Evolutionary conservation across 164 flowering plant species (phyloP).

Genomic region (Annona squamosa): DNA sequence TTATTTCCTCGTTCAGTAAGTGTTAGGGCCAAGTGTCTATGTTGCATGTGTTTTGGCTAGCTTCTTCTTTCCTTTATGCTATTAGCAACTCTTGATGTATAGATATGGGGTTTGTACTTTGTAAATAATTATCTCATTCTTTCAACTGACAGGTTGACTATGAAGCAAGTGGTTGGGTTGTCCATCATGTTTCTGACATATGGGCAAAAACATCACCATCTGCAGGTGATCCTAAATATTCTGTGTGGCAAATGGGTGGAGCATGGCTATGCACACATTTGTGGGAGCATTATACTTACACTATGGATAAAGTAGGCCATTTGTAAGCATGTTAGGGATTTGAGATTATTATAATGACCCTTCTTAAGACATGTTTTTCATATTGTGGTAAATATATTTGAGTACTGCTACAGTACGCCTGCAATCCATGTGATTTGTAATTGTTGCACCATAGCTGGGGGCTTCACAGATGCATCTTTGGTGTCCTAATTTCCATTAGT

Average conservation of each 20-base stretch:
- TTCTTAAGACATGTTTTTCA: not conserved
- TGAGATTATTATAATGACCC: not conserved
- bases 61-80: not conserved
- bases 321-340: not conserved
- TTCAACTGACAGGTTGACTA: slow-evolving; percentile 60
- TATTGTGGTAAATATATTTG: not conserved
- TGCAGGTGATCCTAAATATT: slow-evolving; percentile 73
- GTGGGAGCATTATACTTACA: slow-evolving; percentile 86
- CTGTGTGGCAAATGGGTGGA: slow-evolving; percentile 99
- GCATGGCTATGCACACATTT: slow-evolving; percentile 96
- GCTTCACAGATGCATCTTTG: not conserved
- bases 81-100: not conserved
- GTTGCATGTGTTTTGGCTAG: not conserved
- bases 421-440: not conserved
- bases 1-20: not conserved
- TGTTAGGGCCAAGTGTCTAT: not conserved
- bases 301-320: slow-evolving; percentile 72
- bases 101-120: not conserved
- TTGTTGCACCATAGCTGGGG: not conserved
- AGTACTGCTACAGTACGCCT: not conserved
- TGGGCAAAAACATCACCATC: slow-evolving; percentile 97
- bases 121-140: not conserved
- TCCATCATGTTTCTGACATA: slow-evolving; percentile 81
- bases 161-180: slow-evolving; percentile 88
- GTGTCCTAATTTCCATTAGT: not conserved